Conservation (phyloP, 371 early-diverging fungal species). For the Entomophthora muscae region DNA sequence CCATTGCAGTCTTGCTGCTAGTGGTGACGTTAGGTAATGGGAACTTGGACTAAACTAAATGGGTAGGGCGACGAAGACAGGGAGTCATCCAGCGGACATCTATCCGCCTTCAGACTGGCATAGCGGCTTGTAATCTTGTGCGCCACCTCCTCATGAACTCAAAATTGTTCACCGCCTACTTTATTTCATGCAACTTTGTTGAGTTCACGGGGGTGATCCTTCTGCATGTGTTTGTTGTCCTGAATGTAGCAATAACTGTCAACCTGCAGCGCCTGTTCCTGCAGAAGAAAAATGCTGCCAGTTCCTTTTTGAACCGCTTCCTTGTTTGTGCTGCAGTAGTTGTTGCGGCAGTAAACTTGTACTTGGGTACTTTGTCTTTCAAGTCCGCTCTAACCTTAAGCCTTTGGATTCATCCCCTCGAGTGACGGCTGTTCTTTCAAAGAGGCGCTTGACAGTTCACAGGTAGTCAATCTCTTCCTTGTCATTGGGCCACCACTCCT, state of each 20-base stretch:
- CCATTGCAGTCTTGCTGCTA: not conserved
- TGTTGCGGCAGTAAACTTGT: not conserved
- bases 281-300: not conserved
- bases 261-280: not conserved
- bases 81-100: not conserved
- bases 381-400: not conserved
- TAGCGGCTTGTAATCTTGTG: not conserved
- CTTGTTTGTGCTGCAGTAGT: not conserved
- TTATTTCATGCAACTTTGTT: not conserved
- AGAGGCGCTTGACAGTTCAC: not conserved
- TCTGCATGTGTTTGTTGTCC: not conserved
- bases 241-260: not conserved
- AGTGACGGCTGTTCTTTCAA: not conserved
- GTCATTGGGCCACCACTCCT: not conserved
- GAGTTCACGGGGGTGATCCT: not conserved
- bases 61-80: not conserved
- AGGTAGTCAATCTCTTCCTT: not conserved
- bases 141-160: not conserved
- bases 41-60: not conserved
- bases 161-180: not conserved
- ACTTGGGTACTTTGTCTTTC: not conserved
- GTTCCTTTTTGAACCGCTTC: not conserved
- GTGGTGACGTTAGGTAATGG: not conserved
- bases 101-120: not conserved
- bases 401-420: not conserved